Base-by-base conservation (phyloP, 139 green algal genomes). In the Parachlorella kessleri region DNA sequence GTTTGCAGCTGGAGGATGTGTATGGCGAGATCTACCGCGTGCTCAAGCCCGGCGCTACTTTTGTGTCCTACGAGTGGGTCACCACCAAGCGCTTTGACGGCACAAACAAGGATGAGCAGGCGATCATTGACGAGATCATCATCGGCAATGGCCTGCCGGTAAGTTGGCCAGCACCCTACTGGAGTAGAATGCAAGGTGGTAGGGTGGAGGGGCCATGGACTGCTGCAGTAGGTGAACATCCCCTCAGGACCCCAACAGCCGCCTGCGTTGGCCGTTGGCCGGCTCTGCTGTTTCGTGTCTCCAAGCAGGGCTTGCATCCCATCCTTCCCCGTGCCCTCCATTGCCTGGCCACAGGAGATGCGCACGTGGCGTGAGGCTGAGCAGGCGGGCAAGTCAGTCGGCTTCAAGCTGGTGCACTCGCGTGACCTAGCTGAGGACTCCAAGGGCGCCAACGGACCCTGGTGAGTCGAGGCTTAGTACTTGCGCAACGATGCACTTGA, bases 11-110 rank as follows among this genome's bases (percentile, higher is more conserved):
- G 28, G 80, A 94, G 71, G 81, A 92, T 30, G 94, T 98, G 53
- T 99, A 98, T 75, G 79, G 81, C 30, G 92, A 99, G 89, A 86
- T 98, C 39, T 96, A 88, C 89, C 82, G 92, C 14, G 95, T 98
- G 66, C 89, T 99, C 23, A 99, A 99, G 89, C 94, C 97, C 0
- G 97, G 97, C 33, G 69, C 69, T 39, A 78, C 87, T 18, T 99
- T 98, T 81, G 88, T 93, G 59, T 92, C 88, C 37, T 99, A 99
- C 81, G 97, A 99, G 85, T 99, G 97, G 97, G 93, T 99, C 26
- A 92, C 90, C 36, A 99, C 97, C 21, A 72, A 87, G 28, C 68
- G 83, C 54, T 99, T 90, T 81, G 91, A 99, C 84, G 7, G 84
- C 4, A 85, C 76, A 48, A 98, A 99, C 89, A 37, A 74, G 2